Percentiles rank a stretch among this genome's conserved stretches.
phyloP scores from a whole-genome alignment of 2,329 filamentous ascomycete species.

The Monosporascus sp. region DNA sequence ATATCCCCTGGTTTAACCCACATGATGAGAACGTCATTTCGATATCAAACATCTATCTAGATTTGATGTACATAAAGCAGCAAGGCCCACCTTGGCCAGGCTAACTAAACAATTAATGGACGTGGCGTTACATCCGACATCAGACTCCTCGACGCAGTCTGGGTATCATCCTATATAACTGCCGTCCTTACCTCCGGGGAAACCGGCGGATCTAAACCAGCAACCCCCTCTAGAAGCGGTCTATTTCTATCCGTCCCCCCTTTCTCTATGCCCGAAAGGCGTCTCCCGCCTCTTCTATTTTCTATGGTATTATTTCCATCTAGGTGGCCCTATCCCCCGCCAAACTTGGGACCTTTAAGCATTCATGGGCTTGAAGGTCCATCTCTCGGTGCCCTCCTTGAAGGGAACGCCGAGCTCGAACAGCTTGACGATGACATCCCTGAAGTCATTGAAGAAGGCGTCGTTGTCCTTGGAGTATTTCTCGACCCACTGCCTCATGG shows the following conservation, averaged over 20 bases:
- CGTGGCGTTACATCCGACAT: not conserved
- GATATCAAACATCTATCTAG: no score
- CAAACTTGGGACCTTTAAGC: slow-evolving; percentile 22
- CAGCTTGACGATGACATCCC: slow-evolving; percentile 70
- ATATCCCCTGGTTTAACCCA: no score
- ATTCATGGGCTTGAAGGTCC: slow-evolving; percentile 59
- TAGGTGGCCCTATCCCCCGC: no score
- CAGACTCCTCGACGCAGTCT: not conserved
- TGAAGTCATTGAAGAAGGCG: slow-evolving; percentile 90
- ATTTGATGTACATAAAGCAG: no score
- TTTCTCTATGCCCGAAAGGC: not conserved
- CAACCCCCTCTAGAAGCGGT: not conserved
- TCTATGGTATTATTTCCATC: not conserved
- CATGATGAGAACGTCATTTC: no score
- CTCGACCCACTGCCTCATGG: slow-evolving; percentile 74
- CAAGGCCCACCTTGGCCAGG: not conserved
- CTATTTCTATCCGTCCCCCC: not conserved
- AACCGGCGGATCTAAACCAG: not conserved
- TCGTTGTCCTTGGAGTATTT: slow-evolving; percentile 90
- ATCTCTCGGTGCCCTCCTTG: slow-evolving; percentile 54
- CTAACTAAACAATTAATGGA: not conserved
- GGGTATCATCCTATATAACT: not conserved
- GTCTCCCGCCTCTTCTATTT: not conserved
- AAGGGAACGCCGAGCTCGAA: slow-evolving; percentile 96
- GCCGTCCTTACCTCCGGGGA: not conserved